Conservation (phyloP, 768 basidiomycete genomes). For the Rhodotorula paludigena region DNA sequence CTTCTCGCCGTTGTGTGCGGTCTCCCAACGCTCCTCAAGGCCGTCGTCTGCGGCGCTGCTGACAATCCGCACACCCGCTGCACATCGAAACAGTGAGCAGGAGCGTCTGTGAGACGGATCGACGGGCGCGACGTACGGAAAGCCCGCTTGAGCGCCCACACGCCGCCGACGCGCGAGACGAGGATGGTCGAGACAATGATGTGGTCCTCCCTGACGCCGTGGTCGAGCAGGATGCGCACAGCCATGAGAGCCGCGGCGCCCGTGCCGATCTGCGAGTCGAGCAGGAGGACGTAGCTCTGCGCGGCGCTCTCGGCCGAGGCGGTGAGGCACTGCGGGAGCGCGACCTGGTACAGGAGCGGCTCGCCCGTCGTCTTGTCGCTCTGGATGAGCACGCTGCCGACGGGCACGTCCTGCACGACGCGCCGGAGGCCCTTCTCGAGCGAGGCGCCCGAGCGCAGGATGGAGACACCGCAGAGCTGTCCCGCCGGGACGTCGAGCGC, state of each 20-base stretch:
- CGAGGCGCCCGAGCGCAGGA: conserved; percentile 71
- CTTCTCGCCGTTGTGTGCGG: conserved; percentile 54
- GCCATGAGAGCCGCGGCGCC: conserved; percentile 87
- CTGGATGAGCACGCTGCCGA: conserved; percentile 88
- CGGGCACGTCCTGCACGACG: conserved; percentile 74
- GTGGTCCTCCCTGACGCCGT: conserved; percentile 69
- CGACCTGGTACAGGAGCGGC: conserved; percentile 74
- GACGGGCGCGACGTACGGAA: conserved; percentile 62
- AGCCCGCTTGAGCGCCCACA: conserved; percentile 68
- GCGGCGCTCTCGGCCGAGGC: conserved; percentile 57
- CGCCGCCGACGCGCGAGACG: conserved; percentile 73
- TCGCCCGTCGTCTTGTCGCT: conserved; percentile 79
- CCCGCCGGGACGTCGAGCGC: conserved; percentile 57
- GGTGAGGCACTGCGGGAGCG: conserved; percentile 71
- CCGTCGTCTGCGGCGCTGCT: conserved; percentile 76
- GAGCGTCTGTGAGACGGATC: no score
- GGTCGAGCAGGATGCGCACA: conserved; percentile 85
- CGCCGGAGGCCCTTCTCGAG: conserved; percentile 85
- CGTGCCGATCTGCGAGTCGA: conserved; percentile 90
- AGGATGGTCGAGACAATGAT: conserved; percentile 55
- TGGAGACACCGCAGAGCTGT: conserved; percentile 80
- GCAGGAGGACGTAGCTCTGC: conserved; percentile 73
- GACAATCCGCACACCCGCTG: conserved; percentile 55
- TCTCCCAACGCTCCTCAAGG: conserved; percentile 69
- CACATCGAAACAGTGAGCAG: conserved; percentile 32